Percentiles rank a stretch among this genome's conserved stretches.
Conservation (phyloP, 2,329 filamentous ascomycete species). For the Thielaviopsis musarum region DNA sequence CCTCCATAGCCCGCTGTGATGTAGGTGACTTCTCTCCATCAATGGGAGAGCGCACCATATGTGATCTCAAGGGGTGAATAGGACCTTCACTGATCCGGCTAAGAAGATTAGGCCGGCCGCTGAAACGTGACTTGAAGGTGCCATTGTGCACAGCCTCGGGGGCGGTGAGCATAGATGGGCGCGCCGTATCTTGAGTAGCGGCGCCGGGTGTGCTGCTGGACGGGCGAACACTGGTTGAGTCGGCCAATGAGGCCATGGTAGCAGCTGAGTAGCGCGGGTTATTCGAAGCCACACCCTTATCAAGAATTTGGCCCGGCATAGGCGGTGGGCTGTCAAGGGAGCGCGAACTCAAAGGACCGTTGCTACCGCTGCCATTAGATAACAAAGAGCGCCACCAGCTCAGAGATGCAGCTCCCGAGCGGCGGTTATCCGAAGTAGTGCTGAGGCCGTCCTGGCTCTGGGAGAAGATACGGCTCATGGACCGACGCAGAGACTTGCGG, state of each 20-base stretch:
- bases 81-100: conserved; percentile 2
- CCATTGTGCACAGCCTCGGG: neutral
- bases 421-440: neutral
- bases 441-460: neutral
- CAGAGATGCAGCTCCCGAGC: conserved; percentile 1
- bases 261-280: neutral
- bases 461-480: conserved; percentile 6
- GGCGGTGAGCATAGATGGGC: neutral
- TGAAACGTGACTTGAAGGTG: conserved; percentile 7
- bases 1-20: neutral
- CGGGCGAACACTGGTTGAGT: conserved; percentile 3
- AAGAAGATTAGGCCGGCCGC: conserved; percentile 5
- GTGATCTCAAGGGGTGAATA: neutral
- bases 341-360: neutral
- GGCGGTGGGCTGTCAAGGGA: neutral
- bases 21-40: neutral
- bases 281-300: neutral
- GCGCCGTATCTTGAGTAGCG: neutral
- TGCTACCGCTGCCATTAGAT: neutral
- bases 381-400: conserved; percentile 2
- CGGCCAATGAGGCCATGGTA: neutral
- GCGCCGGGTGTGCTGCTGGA: neutral
- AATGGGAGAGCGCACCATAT: neutral
- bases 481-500: conserved; percentile 6
- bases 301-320: conserved; percentile 3